Conservation (phyloP, 495 filamentous ascomycete species). For the Glutinoglossum americanum region DNA sequence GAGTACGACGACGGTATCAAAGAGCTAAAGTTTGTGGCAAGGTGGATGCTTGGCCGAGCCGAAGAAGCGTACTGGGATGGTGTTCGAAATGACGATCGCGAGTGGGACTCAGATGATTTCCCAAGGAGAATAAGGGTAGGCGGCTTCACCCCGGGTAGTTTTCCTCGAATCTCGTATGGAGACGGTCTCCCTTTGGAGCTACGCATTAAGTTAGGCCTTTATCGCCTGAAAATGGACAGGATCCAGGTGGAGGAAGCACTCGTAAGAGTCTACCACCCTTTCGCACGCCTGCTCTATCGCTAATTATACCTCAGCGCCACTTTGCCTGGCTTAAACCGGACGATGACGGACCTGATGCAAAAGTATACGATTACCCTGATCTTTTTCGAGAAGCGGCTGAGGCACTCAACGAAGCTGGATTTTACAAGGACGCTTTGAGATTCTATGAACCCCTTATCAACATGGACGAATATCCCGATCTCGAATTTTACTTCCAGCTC, state of each 20-base stretch:
- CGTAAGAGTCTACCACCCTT: background rate
- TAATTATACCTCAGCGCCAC: conserved; percentile 25
- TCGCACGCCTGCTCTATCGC: background rate
- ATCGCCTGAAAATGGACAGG: conserved; percentile 42
- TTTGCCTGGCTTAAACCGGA: conserved; percentile 43
- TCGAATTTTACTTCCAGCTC: conserved; percentile 43
- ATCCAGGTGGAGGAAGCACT: conserved; percentile 39
- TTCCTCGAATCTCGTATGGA: conserved; percentile 43
- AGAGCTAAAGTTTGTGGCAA: conserved; percentile 43
- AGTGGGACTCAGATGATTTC: conserved; percentile 64
- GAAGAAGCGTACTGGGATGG: conserved; percentile 63
- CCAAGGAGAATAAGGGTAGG: conserved; percentile 37
- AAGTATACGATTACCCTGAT: conserved; percentile 43
- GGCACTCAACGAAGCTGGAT: conserved; percentile 33
- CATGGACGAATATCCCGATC: conserved; percentile 33
- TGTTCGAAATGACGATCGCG: conserved; percentile 59
- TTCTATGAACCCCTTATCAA: conserved; percentile 52
- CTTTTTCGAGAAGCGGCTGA: conserved; percentile 55
- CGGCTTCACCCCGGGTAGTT: conserved; percentile 31
- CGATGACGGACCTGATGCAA: conserved; percentile 23
- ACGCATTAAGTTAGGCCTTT: conserved; percentile 68
- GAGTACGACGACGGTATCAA: conserved; percentile 40
- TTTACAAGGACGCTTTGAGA: conserved; percentile 39
- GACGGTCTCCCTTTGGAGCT: conserved; percentile 56
- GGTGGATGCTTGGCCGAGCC: conserved; percentile 64